These are phyloP conservation scores for Pichia sp. DNA, from an alignment of 1,139 yeast species.

Conservation along the genomic window DNA sequence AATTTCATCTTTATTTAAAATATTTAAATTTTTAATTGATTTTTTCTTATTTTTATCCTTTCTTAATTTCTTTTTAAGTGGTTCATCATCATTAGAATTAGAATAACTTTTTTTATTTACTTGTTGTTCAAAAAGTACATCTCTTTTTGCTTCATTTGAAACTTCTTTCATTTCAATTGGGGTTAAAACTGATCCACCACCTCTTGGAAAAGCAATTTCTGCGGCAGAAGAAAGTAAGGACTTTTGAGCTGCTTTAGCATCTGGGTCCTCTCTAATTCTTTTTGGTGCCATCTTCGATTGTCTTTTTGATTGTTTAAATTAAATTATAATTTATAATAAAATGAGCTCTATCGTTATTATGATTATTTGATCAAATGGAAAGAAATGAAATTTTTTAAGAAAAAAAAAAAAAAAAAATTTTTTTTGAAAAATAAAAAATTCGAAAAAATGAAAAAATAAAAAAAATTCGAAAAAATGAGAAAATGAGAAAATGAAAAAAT, in stretches of 20 bases:
- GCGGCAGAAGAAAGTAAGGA: conserved; percentile 30
- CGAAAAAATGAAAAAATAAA: background rate
- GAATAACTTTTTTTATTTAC: conserved; percentile 17
- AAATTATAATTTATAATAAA: no score
- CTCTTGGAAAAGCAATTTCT: conserved; percentile 89
- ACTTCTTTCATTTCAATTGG: conserved; percentile 91
- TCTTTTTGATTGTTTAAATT: background rate
- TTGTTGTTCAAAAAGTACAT: conserved; percentile 63
- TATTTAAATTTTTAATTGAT: conserved; percentile 25
- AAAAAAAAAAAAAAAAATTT: background rate
- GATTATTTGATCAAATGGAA: no score
- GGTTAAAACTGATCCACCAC: conserved; percentile 79
- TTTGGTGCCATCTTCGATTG: conserved; percentile 19
- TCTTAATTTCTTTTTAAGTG: conserved; percentile 34
- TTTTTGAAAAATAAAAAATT: background rate
- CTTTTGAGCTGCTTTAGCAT: conserved; percentile 13
- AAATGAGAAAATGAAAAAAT: background rate
- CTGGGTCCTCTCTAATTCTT: conserved; percentile 28
- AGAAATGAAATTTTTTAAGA: no score
- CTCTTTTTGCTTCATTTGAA: conserved; percentile 85
- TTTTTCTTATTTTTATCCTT: conserved; percentile 13
- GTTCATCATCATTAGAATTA: conserved; percentile 22
- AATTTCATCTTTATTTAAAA: conserved; percentile 17
- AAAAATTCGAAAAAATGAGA: background rate
- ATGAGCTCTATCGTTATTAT: no score